Base-by-base conservation (phyloP, 2,329 filamentous ascomycete genomes). In the Apiospora malaysiana region DNA sequence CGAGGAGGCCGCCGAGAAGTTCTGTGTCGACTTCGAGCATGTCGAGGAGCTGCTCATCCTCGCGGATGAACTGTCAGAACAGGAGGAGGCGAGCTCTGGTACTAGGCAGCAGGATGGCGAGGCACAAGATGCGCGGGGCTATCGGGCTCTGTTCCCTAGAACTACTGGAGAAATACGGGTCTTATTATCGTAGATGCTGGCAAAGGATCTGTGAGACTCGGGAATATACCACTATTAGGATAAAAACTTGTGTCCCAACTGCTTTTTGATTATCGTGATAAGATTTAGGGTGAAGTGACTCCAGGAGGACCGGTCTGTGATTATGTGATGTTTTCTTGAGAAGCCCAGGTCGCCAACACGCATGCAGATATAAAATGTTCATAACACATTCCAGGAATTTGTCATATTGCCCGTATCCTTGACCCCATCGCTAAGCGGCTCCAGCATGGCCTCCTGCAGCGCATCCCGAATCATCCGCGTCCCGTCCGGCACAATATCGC, bases 1-100 rank as follows among this genome's bases (percentile, higher is more conserved):
- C 0, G 93, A 97, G 76, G 89, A 93, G 74, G 95, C 95, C 0
- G 93, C 94, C 0, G 91, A 94, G 75, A 87, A 85, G 69, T 99
- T 99, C 82, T 97, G 94, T 75, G 86, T 88, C 43, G 93, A 96
- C 76, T 99, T 98, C 81, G 94, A 89, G 77, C 83, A 85, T 68
- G 78, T 89, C 2, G 88, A 90, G 75, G 81, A 84, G 68, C 79
- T 86, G 69, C 81, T 90, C 45, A 79, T 84, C 43, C 78, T 82
- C 7, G 81, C 81, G 37, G 85, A 86, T 72, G 82, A 83, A 72
- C 49, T 80, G 73, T 74, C 72, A 5, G 80, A 81, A 66, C 73
- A 76, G 59, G 70, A 76, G 49, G 70, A 76, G 68, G 6, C 68
- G 9, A 32, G 23, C 37, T 14, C 71, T 72, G 10, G n/a, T n/a